Evolutionary conservation across 2,329 filamentous ascomycete species (phyloP), one percentile per base, ranked within the genome.

Genomic region (Epichloe typhina): DNA sequence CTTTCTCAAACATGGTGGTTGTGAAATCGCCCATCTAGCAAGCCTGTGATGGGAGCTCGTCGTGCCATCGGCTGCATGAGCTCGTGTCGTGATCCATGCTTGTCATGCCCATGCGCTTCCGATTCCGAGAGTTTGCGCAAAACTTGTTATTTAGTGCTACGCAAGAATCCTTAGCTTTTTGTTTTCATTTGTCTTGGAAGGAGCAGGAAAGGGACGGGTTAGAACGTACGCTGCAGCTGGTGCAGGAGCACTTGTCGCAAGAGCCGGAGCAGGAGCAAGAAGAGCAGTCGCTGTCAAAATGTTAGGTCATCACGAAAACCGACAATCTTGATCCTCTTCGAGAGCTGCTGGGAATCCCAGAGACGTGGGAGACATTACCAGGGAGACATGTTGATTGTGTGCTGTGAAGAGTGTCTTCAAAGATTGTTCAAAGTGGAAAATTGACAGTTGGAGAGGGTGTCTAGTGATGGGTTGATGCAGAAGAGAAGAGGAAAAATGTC

Each of bases 171-270:
- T 44, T 44, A 44, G 42, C 15, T 35, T 6, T 44, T 17, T 4
- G 1, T 31, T 9, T 9, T 9, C 0, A 1, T 31, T 31, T 4
- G 15, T 33, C 11, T 21, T 44, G 15, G 2, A 35, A 41, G 23
- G 9, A 15, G 5, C 7, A 12, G 35, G 13, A 38, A 37, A 38
- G 5, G 19, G 13, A 19, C 8, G 37, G 23, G n/a, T 12, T 5
- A 19, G 13, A 19, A 54, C 57, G 41, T 49, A 58, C 56, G 50
- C 55, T 51, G 58, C 58, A 60, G 52, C 47, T 54, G 45, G 38
- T 43, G 58, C 58, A 60, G 37, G 57, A 54, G 54, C 58, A 60
- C 43, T 47, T 33, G 48, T 55, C 38, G 54, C 58, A 60, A 50
- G 46, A 42, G 54, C 56, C 55, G 52, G 58, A 38, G 56, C 58